A percentile compares a stretch with the other conserved stretches of the same genome.
Conservation (phyloP, 805 yeast species). For the Myxozyma nipponensis region DNA sequence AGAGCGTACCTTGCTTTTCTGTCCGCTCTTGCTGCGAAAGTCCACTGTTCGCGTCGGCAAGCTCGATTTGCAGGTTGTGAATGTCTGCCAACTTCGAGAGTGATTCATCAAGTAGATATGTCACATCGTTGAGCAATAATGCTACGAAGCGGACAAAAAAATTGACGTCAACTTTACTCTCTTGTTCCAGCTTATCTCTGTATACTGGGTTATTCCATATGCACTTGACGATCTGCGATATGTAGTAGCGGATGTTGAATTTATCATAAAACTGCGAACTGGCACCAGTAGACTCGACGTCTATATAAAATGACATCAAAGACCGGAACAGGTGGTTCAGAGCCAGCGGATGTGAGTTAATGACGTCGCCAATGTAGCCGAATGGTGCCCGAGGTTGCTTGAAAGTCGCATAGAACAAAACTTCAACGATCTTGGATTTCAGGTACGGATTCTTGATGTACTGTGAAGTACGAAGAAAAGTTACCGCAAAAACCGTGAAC, state of each 20-base stretch:
- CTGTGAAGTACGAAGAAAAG: constrained; percentile 61
- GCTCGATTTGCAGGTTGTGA: constrained; percentile 67
- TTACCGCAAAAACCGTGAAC: constrained; percentile 68
- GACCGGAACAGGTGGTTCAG: constrained; percentile 70
- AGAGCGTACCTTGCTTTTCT: constrained; percentile 53
- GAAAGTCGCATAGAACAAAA: constrained; percentile 63
- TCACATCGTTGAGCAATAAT: constrained; percentile 89
- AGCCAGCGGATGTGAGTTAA: constrained; percentile 61
- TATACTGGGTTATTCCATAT: constrained; percentile 74
- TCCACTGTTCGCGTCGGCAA: constrained; percentile 35
- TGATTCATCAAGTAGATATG: constrained; percentile 87
- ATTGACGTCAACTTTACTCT: constrained; percentile 64
- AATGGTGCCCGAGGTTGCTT: constrained; percentile 45
- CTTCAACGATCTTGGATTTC: constrained; percentile 77
- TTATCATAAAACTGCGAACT: constrained; percentile 94
- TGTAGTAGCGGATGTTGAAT: constrained; percentile 83
- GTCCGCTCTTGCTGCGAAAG: constrained; percentile 28
- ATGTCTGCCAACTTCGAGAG: constrained; percentile 73
- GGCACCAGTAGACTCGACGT: constrained; percentile 94
- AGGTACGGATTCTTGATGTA: constrained; percentile 87
- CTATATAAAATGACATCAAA: constrained; percentile 83
- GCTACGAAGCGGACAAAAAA: constrained; percentile 92
- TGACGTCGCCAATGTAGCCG: constrained; percentile 69
- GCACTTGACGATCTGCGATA: constrained; percentile 75
- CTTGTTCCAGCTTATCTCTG: constrained; percentile 62